phyloP scores from a whole-genome alignment of 768 basidiomycete species.

The Tubosaeta sp. region DNA sequence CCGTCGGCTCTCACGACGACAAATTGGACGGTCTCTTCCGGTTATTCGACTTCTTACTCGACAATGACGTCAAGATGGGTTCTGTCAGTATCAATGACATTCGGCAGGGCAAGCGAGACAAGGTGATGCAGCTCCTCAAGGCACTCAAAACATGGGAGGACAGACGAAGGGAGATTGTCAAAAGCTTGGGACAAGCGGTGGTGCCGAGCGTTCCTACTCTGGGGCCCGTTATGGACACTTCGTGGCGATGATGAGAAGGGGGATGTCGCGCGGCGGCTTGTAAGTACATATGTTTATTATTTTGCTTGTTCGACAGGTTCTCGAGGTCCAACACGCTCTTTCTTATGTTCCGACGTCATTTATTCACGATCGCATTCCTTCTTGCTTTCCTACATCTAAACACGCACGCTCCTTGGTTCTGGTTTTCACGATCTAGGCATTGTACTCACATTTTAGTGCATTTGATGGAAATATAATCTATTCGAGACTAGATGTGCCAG shows the following conservation, averaged over 20 bases:
- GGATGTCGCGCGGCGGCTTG: neutral
- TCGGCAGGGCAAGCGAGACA: slow-evolving; percentile 73
- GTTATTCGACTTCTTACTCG: slow-evolving; percentile 88
- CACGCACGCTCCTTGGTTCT: slow-evolving; percentile 6
- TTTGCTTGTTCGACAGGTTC: neutral
- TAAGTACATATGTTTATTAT: neutral
- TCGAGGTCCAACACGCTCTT: slow-evolving; percentile 16
- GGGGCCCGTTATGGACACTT: slow-evolving; percentile 1
- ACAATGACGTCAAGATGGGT: slow-evolving; percentile 89
- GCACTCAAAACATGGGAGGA: slow-evolving; percentile 82
- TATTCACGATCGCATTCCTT: slow-evolving; percentile 6
- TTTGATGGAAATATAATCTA: slow-evolving; percentile 12
- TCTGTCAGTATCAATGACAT: slow-evolving; percentile 93
- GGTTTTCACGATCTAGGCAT: neutral
- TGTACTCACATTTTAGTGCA: slow-evolving; percentile 11
- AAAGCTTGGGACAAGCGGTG: slow-evolving; percentile 44
- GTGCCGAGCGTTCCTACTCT: slow-evolving; percentile 12
- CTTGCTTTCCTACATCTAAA: neutral
- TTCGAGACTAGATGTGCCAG: no score
- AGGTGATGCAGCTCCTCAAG: slow-evolving; percentile 73
- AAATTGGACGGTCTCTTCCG: slow-evolving; percentile 84
- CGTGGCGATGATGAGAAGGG: slow-evolving; percentile 5
- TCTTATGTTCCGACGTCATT: slow-evolving; percentile 7
- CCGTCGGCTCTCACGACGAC: slow-evolving; percentile 60
- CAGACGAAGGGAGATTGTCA: slow-evolving; percentile 53